Conservation (phyloP, 352 stramenopile species). For the Phytopythium ostracodes region DNA sequence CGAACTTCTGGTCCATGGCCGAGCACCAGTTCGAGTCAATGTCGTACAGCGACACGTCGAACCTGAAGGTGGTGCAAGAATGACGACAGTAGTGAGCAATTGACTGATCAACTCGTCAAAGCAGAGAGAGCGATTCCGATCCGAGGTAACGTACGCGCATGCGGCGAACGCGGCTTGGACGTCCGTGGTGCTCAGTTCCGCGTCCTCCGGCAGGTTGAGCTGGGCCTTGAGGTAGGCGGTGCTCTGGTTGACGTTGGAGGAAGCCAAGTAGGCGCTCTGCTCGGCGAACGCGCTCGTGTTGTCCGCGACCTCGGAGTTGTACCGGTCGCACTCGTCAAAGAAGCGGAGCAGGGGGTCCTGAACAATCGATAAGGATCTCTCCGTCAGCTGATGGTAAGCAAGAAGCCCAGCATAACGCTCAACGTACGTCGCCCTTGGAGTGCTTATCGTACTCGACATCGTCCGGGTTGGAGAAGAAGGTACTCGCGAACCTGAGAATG, state of each 20-base stretch:
- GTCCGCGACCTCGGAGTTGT: slow-evolving; percentile 47
- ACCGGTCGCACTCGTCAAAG: slow-evolving; percentile 62
- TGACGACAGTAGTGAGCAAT: no score
- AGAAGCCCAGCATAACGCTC: background rate
- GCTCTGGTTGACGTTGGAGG: slow-evolving; percentile 26
- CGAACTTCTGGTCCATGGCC: slow-evolving; percentile 35
- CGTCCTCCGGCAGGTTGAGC: slow-evolving; percentile 32
- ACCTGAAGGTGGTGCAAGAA: slow-evolving; percentile 18
- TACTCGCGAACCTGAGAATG: slow-evolving; percentile 38
- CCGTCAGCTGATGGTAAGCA: background rate
- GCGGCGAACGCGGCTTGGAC: slow-evolving; percentile 49
- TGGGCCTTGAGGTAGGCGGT: slow-evolving; percentile 21
- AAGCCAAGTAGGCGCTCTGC: slow-evolving; percentile 31
- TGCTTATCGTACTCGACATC: slow-evolving; percentile 51
- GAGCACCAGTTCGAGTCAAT: slow-evolving; percentile 55
- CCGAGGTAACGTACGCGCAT: slow-evolving; percentile 42
- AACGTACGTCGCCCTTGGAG: slow-evolving; percentile 37
- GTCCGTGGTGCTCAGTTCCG: slow-evolving; percentile 29
- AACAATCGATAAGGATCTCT: background rate
- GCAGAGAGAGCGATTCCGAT: no score
- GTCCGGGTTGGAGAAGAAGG: slow-evolving; percentile 55
- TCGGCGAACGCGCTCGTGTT: slow-evolving; percentile 44
- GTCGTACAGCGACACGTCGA: slow-evolving; percentile 60
- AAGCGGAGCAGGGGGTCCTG: slow-evolving; percentile 62
- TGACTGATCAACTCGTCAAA: no score